A percentile compares a stretch with the other conserved stretches of the same genome.
These are phyloP conservation scores for Aspergillus sp. DNA, from an alignment of 2,329 filamentous ascomycete species.

Conservation along the genomic window DNA sequence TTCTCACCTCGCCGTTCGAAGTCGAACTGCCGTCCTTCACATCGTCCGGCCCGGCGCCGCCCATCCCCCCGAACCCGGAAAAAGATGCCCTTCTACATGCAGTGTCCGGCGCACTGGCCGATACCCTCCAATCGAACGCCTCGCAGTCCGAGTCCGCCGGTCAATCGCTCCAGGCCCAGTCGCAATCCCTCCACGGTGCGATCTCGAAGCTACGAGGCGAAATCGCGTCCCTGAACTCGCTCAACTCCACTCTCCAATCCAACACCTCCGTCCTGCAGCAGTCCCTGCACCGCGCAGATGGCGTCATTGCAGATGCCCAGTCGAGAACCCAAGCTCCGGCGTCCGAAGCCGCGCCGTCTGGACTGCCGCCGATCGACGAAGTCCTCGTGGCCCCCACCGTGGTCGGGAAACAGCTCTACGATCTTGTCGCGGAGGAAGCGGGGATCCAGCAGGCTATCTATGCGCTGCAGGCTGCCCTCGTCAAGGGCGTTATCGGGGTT, in stretches of 20 bases:
- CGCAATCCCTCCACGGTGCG: conserved; percentile 62
- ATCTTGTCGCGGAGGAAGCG: conserved; percentile 76
- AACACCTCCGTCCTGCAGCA: conserved; percentile 73
- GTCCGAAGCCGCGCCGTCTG: conserved; percentile 24
- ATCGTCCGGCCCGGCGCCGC: conserved; percentile 53
- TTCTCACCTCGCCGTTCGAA: conserved; percentile 55
- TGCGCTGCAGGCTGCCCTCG: conserved; percentile 39
- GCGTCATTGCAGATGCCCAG: conserved; percentile 63
- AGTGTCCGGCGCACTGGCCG: conserved; percentile 59
- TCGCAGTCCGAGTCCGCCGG: conserved; percentile 66
- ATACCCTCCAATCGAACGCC: conserved; percentile 59
- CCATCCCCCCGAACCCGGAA: conserved; percentile 89
- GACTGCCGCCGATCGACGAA: conserved; percentile 72
- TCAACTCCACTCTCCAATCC: conserved; percentile 60
- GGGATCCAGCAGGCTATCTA: conserved; percentile 82
- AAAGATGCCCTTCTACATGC: conserved; percentile 78
- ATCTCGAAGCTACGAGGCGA: conserved; percentile 64
- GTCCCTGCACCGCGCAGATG: conserved; percentile 68
- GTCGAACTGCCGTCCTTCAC: conserved; percentile 44
- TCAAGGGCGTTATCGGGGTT: conserved; percentile 35
- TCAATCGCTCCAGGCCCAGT: conserved; percentile 67
- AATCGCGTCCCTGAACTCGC: conserved; percentile 57
- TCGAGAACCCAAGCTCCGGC: conserved; percentile 37
- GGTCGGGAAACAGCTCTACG: conserved; percentile 86
- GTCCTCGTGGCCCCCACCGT: conserved; percentile 88